These are phyloP conservation scores for Plasmodium gonderi DNA, from an alignment of 169 alveolate species.

Conservation along the genomic window DNA sequence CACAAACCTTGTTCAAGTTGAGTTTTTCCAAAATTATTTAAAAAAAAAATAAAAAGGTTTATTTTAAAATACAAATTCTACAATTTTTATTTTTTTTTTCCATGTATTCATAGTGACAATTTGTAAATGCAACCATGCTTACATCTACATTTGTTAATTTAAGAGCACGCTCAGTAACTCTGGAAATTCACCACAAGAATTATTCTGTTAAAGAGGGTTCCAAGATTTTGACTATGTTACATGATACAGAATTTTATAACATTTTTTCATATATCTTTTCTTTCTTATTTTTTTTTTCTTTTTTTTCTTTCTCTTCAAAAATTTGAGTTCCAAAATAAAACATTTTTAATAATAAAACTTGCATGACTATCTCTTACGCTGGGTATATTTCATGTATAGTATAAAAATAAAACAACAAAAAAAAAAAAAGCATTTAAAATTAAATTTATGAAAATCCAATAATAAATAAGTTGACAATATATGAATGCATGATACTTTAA, in stretches of 20 bases:
- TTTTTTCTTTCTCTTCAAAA: background rate
- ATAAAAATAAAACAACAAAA: background rate
- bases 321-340: background rate
- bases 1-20: background rate
- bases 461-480: background rate
- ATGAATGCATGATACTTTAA: background rate
- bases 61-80: background rate
- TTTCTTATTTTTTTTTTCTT: background rate
- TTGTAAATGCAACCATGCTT: background rate
- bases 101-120: background rate
- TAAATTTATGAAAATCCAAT: background rate
- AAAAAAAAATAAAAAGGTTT: background rate
- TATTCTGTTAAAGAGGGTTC: background rate
- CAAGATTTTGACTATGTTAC: background rate
- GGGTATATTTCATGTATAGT: background rate
- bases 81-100: background rate
- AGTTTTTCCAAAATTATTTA: background rate
- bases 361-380: background rate
- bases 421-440: background rate
- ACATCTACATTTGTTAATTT: background rate
- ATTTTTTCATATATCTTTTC: background rate
- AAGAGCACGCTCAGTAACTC: background rate
- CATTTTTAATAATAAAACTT: background rate
- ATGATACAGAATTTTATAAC: background rate
- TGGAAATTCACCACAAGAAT: slow-evolving; percentile 2